Base-by-base conservation (phyloP, 1,139 yeast genomes). In the Torulaspora pretoriensis region DNA sequence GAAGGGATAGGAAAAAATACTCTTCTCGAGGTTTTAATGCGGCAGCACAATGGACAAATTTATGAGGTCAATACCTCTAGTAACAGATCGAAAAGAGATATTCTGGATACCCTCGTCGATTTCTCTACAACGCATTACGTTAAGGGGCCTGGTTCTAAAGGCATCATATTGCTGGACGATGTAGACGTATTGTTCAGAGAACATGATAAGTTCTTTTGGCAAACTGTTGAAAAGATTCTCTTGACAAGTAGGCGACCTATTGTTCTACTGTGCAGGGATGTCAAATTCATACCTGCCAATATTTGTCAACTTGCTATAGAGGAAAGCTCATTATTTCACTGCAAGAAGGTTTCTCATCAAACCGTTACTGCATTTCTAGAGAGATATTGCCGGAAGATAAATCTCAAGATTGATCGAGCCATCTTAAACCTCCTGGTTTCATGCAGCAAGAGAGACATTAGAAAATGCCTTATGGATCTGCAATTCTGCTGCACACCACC, bases 101-200 rank as follows among this genome's bases (percentile, higher is more conserved):
- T 90, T 16, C 68, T 73, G 47, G 75, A 80, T 23, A 75, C 75
- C 29, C 69, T 92, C 36, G 82, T 77, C 43, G 97, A 94, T 56
- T 75, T 88, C 46, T 81, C 94, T 46, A 90, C 96, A 3, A 84
- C 95, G 0, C 92, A 88, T 49, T 69, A 85, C 40, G 92, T 92
- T 0, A 88, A 83, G 57, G 69, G 69, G 35, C 67, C 57, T 25
- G 62, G 63, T 41, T 81, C 78, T 49, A 75, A 78, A 45, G 89
- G 92, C 4, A 68, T 89, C 7, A 81, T 92, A 2, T 65, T 92
- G 29, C 72, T 92, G 43, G 97, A 90, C 56, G 97, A 92, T 55
- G 90, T 86, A 23, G 96, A 92, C 62, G 70, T 87, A 10, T 64
- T 90, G 24, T 88, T 83, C 57, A 92, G 83, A 48, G 85, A 80